These are phyloP conservation scores for Hymenotorrendiella dingleyae DNA, from an alignment of 2,329 filamentous ascomycete genomes.

Conservation along the genomic window DNA sequence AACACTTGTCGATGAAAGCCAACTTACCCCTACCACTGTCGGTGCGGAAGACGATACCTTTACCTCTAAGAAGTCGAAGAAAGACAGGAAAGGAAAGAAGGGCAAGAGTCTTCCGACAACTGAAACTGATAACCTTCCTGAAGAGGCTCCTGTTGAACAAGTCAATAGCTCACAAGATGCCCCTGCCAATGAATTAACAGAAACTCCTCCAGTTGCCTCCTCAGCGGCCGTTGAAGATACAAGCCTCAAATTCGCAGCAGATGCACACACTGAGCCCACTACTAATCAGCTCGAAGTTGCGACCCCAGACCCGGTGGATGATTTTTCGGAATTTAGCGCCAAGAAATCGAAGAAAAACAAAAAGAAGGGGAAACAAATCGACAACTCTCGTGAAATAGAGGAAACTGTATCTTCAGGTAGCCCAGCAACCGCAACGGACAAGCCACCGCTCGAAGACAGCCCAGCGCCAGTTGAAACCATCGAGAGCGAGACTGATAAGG, in stretches of 20 bases:
- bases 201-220: background rate
- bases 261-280: no score
- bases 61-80: slow-evolving; percentile 34
- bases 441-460: background rate
- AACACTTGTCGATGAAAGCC: background rate
- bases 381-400: background rate
- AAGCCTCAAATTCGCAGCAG: no score
- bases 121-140: slow-evolving; percentile 5
- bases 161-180: background rate
- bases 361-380: slow-evolving; percentile 6
- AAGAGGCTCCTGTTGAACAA: background rate
- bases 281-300: no score
- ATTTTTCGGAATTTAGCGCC: background rate
- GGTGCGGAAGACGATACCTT: slow-evolving; percentile 7
- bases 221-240: slow-evolving; percentile 1
- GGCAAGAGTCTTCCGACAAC: slow-evolving; percentile 9
- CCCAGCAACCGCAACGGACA: background rate
- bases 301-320: slow-evolving; percentile 2
- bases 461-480: background rate
- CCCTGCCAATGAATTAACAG: background rate
- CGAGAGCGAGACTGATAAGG: slow-evolving; percentile 1
- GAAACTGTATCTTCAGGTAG: no score
- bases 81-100: slow-evolving; percentile 31
- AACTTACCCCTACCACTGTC: background rate
- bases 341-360: slow-evolving; percentile 9